Conservation (phyloP, 2,329 filamentous ascomycete species). For the Monilinia laxa region DNA sequence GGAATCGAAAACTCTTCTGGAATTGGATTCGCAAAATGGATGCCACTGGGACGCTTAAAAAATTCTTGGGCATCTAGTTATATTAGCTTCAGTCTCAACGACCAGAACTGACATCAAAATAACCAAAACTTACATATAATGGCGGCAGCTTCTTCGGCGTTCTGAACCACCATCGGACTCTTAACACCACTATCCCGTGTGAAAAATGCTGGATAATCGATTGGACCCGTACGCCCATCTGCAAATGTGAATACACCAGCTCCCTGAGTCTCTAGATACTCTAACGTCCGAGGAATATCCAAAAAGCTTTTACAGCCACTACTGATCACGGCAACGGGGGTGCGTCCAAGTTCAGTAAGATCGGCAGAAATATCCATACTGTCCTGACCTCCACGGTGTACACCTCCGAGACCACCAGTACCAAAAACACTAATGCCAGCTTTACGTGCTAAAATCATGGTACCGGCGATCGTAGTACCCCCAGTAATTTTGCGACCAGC, state of each 20-base stretch:
- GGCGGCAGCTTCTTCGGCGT: conserved; percentile 81
- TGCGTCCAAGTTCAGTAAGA: conserved; percentile 87
- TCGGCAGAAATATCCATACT: conserved; percentile 95
- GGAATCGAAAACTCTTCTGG: conserved; percentile 59
- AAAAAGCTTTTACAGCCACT: conserved; percentile 96
- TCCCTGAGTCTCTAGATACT: conserved; percentile 70
- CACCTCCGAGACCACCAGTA: conserved; percentile 90
- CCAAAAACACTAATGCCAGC: conserved; percentile 92
- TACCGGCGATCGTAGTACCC: conserved; percentile 90
- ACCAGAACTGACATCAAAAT: neutral
- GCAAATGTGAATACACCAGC: conserved; percentile 87
- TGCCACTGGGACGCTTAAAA: conserved; percentile 64
- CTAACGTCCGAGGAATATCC: conserved; percentile 85
- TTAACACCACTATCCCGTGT: conserved; percentile 79
- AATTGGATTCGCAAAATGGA: conserved; percentile 84
- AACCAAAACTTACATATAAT: conserved; percentile 63
- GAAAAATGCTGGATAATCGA: conserved; percentile 94
- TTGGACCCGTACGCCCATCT: conserved; percentile 67
- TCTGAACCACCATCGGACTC: conserved; percentile 72
- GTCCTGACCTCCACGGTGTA: conserved; percentile 82
- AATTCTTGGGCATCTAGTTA: conserved; percentile 65
- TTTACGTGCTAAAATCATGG: conserved; percentile 82
- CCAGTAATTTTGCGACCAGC: conserved; percentile 71
- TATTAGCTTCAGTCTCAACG: neutral
- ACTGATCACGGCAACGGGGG: conserved; percentile 82